These are phyloP conservation scores for Blastocladiella emersonii DNA, from an alignment of 371 early-diverging fungal genomes.

Conservation along the genomic window DNA sequence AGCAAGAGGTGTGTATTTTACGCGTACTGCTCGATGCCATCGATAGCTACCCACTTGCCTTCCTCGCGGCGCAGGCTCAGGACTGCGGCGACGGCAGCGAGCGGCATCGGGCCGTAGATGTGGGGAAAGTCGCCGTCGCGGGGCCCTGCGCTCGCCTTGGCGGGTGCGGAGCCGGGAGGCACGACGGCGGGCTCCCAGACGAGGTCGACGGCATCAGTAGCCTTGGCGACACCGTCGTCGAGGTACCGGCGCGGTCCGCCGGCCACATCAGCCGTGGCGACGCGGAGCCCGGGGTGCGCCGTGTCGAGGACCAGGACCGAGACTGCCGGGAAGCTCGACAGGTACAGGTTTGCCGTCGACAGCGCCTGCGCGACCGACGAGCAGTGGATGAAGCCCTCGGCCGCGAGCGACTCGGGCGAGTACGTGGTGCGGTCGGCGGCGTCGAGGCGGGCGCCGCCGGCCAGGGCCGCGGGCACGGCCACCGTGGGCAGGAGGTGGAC, in stretches of 20 bases:
- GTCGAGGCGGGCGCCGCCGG: neutral
- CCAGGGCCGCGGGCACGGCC: neutral
- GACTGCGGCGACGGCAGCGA: neutral
- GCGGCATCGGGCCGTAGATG: neutral
- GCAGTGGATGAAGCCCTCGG: neutral
- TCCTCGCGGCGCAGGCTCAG: no score
- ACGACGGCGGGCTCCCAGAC: neutral
- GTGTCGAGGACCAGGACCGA: neutral
- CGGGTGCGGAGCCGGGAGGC: neutral
- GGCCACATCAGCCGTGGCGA: neutral
- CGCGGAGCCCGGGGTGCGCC: neutral
- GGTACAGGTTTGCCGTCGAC: neutral
- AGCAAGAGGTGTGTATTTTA: no score
- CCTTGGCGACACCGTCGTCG: neutral
- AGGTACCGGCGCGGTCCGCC: neutral
- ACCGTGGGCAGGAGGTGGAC: neutral
- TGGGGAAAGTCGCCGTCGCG: neutral
- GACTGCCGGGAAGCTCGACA: neutral
- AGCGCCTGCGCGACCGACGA: neutral
- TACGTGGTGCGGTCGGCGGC: neutral
- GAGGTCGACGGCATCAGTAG: neutral
- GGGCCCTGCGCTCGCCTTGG: neutral
- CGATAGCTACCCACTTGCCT: no score
- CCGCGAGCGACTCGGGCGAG: neutral
- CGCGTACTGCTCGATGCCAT: no score